Evolutionary conservation across 2,329 filamentous ascomycete genomes (phyloP).

Genomic region (Elsinoe australis): DNA sequence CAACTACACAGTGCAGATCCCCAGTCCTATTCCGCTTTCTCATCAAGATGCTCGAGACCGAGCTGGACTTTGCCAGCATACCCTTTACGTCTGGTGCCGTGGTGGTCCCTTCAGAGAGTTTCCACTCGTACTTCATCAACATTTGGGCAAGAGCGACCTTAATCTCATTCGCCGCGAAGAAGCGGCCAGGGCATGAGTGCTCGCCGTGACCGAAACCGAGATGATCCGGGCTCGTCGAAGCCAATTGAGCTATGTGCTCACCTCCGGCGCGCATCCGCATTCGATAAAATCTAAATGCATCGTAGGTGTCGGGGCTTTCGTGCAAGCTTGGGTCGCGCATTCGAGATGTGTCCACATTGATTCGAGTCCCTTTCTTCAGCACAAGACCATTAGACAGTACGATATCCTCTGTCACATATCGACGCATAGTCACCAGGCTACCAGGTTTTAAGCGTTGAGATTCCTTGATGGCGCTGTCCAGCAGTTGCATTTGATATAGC

Average conservation of each 20-base stretch:
- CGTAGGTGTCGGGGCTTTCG: not conserved
- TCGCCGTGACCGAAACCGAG: conserved; percentile 16
- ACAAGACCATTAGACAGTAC: not conserved
- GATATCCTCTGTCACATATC: not conserved
- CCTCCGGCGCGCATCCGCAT: not conserved
- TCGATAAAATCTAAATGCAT: not conserved
- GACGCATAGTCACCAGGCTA: not conserved
- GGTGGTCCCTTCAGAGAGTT: not conserved
- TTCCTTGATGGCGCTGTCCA: not conserved
- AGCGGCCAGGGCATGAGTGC: conserved; percentile 18
- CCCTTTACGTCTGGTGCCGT: not conserved
- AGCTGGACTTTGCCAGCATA: not conserved
- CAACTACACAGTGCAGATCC: no score
- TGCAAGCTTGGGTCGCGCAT: not conserved
- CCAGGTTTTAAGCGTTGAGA: not conserved
- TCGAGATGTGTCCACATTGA: not conserved
- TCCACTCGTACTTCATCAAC: conserved; percentile 13
- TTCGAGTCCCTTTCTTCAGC: not conserved
- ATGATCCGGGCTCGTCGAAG: not conserved
- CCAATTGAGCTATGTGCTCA: not conserved
- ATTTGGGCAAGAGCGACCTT: conserved; percentile 15
- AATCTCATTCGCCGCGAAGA: conserved; percentile 18
- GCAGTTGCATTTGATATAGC: not conserved
- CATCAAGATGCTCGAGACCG: not conserved
- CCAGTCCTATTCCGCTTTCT: no score